Evolutionary conservation across 306 rosid genomes (phyloP).

Genomic region (Begonia peltatifolia): DNA sequence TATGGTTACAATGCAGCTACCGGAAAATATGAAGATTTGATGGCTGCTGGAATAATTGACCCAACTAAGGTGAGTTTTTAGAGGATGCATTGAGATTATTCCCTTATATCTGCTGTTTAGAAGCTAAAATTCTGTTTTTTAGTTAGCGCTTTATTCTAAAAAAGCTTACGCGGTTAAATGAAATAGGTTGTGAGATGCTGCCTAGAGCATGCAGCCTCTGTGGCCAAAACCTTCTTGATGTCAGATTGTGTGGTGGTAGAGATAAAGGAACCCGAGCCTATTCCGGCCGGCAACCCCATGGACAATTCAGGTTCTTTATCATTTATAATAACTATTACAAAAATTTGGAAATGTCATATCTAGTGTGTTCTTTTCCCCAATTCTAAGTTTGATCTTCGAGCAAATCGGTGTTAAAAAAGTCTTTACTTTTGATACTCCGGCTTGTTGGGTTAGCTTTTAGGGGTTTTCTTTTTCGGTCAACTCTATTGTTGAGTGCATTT

Average conservation of each 20-base stretch:
- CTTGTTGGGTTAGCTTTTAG: no score
- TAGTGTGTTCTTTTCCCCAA: no score
- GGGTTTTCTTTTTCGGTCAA: no score
- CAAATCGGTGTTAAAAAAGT: no score
- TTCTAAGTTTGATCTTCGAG: no score
- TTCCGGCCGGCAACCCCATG: constrained; percentile 2
- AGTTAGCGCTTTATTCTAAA: not conserved
- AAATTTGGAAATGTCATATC: no score
- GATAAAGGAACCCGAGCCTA: constrained; percentile 23
- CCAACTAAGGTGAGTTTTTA: constrained; percentile 48
- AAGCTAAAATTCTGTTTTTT: not conserved
- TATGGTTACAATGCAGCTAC: constrained; percentile 82
- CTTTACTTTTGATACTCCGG: no score
- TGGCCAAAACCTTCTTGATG: constrained; percentile 64
- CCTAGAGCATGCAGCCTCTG: constrained; percentile 85
- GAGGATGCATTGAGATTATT: no score
- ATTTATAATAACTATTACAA: no score
- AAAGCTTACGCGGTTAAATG: not conserved
- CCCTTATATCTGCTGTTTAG: no score
- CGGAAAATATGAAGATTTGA: constrained; percentile 65
- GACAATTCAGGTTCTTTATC: no score
- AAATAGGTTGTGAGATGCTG: constrained; percentile 84
- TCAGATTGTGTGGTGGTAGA: constrained; percentile 78
- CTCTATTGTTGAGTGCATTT: no score
- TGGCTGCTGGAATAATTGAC: constrained; percentile 79